Evolutionary conservation across 2,329 filamentous ascomycete genomes (phyloP).

Genomic region (Myrmaecium sp.): DNA sequence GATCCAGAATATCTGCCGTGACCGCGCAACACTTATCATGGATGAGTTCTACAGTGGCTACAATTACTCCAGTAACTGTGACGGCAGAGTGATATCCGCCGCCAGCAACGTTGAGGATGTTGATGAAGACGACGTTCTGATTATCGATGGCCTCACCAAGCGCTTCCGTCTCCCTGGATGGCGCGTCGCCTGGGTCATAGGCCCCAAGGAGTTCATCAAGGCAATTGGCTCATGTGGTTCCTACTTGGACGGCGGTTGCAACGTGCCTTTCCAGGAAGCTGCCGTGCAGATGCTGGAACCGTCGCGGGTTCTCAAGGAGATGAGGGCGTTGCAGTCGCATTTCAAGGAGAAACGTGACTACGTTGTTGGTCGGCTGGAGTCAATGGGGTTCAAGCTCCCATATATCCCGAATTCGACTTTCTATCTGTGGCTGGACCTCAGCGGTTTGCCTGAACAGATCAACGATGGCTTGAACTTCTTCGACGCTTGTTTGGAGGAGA

Average conservation of each 20-base stretch:
- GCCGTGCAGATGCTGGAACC: slow-evolving; percentile 90
- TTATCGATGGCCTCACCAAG: slow-evolving; percentile 93
- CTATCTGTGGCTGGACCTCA: slow-evolving; percentile 65
- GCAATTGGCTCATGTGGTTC: slow-evolving; percentile 84
- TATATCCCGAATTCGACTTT: slow-evolving; percentile 83
- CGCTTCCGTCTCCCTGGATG: slow-evolving; percentile 90
- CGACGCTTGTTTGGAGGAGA: slow-evolving; percentile 79
- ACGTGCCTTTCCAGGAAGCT: slow-evolving; percentile 89
- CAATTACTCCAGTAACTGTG: slow-evolving; percentile 87
- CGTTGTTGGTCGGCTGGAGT: slow-evolving; percentile 58
- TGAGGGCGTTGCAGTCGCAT: slow-evolving; percentile 75
- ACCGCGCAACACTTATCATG: slow-evolving; percentile 78
- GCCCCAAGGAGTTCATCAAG: slow-evolving; percentile 90
- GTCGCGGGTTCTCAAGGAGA: slow-evolving; percentile 60
- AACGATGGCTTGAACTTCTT: slow-evolving; percentile 94
- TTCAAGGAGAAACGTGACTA: slow-evolving; percentile 92
- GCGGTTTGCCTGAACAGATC: slow-evolving; percentile 57
- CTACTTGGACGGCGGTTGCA: slow-evolving; percentile 87
- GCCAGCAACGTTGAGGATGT: slow-evolving; percentile 85
- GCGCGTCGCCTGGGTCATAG: slow-evolving; percentile 92
- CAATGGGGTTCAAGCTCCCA: slow-evolving; percentile 70
- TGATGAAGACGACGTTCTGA: slow-evolving; percentile 61
- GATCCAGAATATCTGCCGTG: slow-evolving; percentile 86
- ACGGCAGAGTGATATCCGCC: slow-evolving; percentile 74
- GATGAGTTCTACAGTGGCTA: slow-evolving; percentile 93